These are phyloP conservation scores for Cajanus cajan DNA, from an alignment of 306 rosid species.

Conservation along the genomic window DNA sequence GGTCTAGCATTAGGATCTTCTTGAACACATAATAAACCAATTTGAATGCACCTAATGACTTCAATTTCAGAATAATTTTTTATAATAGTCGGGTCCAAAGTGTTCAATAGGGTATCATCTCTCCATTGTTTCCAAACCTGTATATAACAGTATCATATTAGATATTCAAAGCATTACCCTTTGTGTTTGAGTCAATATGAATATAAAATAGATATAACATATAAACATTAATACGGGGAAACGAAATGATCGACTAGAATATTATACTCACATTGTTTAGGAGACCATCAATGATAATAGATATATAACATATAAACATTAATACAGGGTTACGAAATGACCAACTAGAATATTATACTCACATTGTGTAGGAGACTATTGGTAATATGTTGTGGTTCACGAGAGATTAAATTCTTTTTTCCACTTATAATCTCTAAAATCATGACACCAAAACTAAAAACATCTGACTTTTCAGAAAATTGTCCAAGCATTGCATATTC, in stretches of 20 bases:
- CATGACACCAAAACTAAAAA: slow-evolving; percentile 47
- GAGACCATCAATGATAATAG: slow-evolving; percentile 9
- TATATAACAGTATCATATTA: not conserved
- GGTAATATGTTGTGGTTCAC: not conserved
- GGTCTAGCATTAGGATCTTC: slow-evolving; percentile 44
- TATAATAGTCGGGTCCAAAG: slow-evolving; percentile 29
- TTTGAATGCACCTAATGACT: slow-evolving; percentile 33
- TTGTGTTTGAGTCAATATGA: not conserved
- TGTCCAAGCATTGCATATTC: slow-evolving; percentile 43
- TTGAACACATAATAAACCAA: slow-evolving; percentile 52
- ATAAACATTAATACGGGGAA: not conserved
- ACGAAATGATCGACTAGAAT: not conserved
- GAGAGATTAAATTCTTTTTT: slow-evolving; percentile 15
- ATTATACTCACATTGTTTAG: slow-evolving; percentile 17
- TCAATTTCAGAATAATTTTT: slow-evolving; percentile 1
- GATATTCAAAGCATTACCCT: not conserved
- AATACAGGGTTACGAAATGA: not conserved
- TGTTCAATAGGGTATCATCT: slow-evolving; percentile 23
- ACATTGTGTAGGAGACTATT: slow-evolving; percentile 18
- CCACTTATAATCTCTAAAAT: slow-evolving; percentile 45
- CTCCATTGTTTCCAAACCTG: slow-evolving; percentile 47
- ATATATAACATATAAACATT: not conserved
- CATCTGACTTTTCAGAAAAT: slow-evolving; percentile 41
- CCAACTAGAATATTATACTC: not conserved
- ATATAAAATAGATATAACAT: not conserved